Evolutionary conservation across 2,329 filamentous ascomycete genomes (phyloP).

Genomic region (Pseudopithomyces chartarum): DNA sequence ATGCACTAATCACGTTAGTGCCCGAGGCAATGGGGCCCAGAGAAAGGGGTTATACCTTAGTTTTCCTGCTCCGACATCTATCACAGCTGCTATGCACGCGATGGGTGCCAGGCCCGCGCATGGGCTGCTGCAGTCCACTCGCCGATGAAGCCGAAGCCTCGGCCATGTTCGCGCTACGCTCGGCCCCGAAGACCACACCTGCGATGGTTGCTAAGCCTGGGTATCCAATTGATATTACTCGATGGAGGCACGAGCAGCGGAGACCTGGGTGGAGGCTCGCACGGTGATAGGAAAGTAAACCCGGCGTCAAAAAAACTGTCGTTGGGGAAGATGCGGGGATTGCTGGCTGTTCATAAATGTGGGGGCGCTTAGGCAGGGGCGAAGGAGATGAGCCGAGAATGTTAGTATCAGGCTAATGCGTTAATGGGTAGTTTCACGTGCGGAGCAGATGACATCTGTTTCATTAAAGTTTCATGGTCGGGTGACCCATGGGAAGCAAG

Average conservation of each 20-base stretch:
- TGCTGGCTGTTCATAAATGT: constrained; percentile 17
- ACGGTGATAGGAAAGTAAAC: constrained; percentile 15
- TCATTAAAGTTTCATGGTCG: constrained; percentile 5
- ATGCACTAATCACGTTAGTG: constrained; percentile 41
- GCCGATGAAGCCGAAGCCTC: constrained; percentile 25
- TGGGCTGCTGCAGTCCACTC: constrained; percentile 10
- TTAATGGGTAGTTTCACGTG: neutral
- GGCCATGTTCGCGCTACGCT: constrained; percentile 26
- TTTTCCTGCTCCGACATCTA: constrained; percentile 44
- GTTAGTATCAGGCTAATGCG: constrained; percentile 9
- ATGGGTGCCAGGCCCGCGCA: constrained; percentile 34
- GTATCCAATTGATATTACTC: constrained; percentile 21
- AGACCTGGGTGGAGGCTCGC: constrained; percentile 16
- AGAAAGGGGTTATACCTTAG: constrained; percentile 34
- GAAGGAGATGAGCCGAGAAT: neutral
- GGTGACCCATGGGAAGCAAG: neutral
- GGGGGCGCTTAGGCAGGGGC: constrained; percentile 23
- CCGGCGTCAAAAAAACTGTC: constrained; percentile 12
- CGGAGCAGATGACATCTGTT: neutral
- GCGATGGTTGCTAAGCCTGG: constrained; percentile 7
- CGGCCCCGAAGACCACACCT: constrained; percentile 3
- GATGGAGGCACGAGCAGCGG: constrained; percentile 18
- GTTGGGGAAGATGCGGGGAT: constrained; percentile 22
- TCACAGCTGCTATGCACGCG: constrained; percentile 46
- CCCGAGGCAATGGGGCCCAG: constrained; percentile 20